Conservation (phyloP, 1,139 yeast genomes). For the Kazachstania sp. region DNA sequence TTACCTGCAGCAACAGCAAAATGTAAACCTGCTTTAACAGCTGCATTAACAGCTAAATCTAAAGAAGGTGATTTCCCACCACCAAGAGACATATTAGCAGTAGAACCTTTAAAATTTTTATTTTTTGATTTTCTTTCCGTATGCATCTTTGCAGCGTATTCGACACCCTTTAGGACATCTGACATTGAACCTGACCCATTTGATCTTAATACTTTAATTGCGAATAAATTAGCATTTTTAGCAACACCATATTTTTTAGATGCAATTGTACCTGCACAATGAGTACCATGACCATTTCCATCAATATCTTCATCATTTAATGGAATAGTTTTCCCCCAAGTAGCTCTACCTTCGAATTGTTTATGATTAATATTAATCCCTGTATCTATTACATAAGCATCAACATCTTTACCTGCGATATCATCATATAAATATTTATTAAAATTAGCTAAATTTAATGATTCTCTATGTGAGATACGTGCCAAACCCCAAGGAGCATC, state of each 20-base stretch:
- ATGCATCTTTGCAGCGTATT: constrained; percentile 46
- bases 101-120: constrained; percentile 69
- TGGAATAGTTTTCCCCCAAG: constrained; percentile 91
- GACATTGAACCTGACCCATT: constrained; percentile 78
- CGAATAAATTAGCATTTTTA: constrained; percentile 64
- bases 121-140: constrained; percentile 19
- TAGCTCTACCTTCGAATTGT: constrained; percentile 87
- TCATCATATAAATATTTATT: constrained; percentile 79
- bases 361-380: constrained; percentile 77
- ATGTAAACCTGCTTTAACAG: constrained; percentile 70
- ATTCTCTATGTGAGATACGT: constrained; percentile 82
- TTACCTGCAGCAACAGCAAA: constrained; percentile 90
- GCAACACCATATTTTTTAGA: constrained; percentile 76
- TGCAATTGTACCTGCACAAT: constrained; percentile 81
- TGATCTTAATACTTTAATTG: constrained; percentile 68
- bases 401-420: constrained; percentile 87
- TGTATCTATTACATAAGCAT: constrained; percentile 83
- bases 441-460: constrained; percentile 66
- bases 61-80: constrained; percentile 80
- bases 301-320: constrained; percentile 73
- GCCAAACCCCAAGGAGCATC: constrained; percentile 98
- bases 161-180: constrained; percentile 76
- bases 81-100: constrained; percentile 86
- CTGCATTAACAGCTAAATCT: constrained; percentile 77
- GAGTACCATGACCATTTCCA: constrained; percentile 89